These are phyloP conservation scores for Euphorbia celastroides DNA, from an alignment of 441 rosid species.

Conservation along the genomic window DNA sequence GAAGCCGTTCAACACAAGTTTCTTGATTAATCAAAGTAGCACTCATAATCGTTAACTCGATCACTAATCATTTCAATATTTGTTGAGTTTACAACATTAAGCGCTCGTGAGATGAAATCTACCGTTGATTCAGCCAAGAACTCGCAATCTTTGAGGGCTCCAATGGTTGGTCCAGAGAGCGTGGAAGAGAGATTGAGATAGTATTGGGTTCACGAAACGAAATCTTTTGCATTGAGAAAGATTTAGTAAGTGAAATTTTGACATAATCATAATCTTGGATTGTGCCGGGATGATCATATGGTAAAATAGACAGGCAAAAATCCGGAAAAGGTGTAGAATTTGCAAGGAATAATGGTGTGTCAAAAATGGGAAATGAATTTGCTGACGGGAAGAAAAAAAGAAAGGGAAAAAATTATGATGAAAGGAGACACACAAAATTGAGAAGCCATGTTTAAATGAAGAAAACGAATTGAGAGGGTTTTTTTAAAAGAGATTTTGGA, in stretches of 20 bases:
- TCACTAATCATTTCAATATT: background rate
- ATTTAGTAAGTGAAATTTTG: slow-evolving; percentile 22
- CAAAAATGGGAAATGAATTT: too few relatives aligned
- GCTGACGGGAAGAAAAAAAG: slow-evolving; percentile 4
- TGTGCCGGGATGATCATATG: slow-evolving; percentile 20
- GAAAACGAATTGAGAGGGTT: too few relatives aligned
- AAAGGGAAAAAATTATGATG: slow-evolving; percentile 3
- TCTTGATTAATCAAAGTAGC: slow-evolving; percentile 55
- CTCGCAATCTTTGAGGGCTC: slow-evolving; percentile 50
- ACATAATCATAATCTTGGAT: slow-evolving; percentile 27
- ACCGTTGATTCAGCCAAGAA: slow-evolving; percentile 31
- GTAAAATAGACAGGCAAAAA: slow-evolving; percentile 32
- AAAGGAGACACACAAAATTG: slow-evolving; percentile 7
- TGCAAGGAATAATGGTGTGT: slow-evolving; percentile 28
- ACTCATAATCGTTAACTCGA: slow-evolving; percentile 35
- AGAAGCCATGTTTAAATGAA: too few relatives aligned
- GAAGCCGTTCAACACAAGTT: slow-evolving; percentile 50
- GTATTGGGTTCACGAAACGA: slow-evolving; percentile 22
- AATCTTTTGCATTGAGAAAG: slow-evolving; percentile 27
- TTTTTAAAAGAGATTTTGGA: too few relatives aligned
- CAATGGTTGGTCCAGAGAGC: slow-evolving; percentile 10
- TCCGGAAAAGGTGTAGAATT: slow-evolving; percentile 29
- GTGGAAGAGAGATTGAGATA: slow-evolving; percentile 18
- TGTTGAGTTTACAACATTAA: slow-evolving; percentile 6
- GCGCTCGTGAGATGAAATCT: slow-evolving; percentile 32